These are phyloP conservation scores for Cyberlindnera meyerae DNA, from an alignment of 805 yeast genomes.

Conservation along the genomic window DNA sequence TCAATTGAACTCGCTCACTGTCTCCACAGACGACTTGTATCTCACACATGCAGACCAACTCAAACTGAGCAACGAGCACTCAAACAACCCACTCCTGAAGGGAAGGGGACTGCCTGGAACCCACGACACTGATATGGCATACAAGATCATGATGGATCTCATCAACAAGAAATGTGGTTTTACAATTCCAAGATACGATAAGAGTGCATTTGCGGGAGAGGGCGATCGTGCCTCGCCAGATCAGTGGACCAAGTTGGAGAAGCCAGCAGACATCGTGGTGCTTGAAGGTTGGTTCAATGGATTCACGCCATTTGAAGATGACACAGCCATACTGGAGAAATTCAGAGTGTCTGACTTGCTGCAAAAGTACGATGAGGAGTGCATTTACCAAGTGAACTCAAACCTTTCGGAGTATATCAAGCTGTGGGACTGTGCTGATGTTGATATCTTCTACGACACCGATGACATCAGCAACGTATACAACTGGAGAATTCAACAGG, in stretches of 20 bases:
- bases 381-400: constrained; percentile 43
- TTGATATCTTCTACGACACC: constrained; percentile 60
- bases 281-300: constrained; percentile 97
- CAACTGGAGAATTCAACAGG: constrained; percentile 70
- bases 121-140: constrained; percentile 54
- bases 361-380: constrained; percentile 25
- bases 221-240: constrained; percentile 62
- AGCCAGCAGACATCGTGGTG: constrained; percentile 57
- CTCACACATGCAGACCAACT: constrained; percentile 59
- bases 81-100: constrained; percentile 50
- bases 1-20: constrained; percentile 34
- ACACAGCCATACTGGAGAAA: constrained; percentile 17
- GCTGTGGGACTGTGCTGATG: constrained; percentile 55
- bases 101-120: constrained; percentile 96
- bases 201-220: constrained; percentile 60
- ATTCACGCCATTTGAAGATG: constrained; percentile 40
- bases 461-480: constrained; percentile 57
- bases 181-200: constrained; percentile 69
- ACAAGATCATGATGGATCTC: constrained; percentile 31
- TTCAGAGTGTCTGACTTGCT: constrained; percentile 21
- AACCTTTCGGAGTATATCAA: constrained; percentile 44
- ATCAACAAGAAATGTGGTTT: constrained; percentile 26
- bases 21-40: constrained; percentile 87
- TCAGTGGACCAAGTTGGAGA: constrained; percentile 33
- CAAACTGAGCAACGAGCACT: constrained; percentile 33